Conservation (phyloP, 2,329 filamentous ascomycete genomes). For the Plenodomus tracheiphilus region DNA sequence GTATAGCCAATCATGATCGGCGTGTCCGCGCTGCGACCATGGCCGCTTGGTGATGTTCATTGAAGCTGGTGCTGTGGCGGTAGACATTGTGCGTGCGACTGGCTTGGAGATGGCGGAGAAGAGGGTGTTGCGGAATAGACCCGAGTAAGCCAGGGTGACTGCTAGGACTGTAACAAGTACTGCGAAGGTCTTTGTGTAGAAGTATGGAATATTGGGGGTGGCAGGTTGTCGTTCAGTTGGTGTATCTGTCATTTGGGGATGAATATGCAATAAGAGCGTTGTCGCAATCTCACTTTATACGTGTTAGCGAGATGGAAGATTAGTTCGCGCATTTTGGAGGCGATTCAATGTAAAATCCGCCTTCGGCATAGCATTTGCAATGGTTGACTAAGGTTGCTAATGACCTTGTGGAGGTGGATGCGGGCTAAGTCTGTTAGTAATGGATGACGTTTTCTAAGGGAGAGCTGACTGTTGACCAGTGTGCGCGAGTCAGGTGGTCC, state of each 20-base stretch:
- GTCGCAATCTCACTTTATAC: constrained; percentile 31
- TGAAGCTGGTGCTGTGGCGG: constrained; percentile 28
- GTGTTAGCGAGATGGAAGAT: constrained; percentile 13
- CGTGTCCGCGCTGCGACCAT: constrained; percentile 72
- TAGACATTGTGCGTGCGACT: constrained; percentile 45
- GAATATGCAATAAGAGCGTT: constrained; percentile 8
- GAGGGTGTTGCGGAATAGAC: constrained; percentile 43
- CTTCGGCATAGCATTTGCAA: constrained; percentile 36
- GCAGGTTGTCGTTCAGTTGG: constrained; percentile 19
- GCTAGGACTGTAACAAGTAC: constrained; percentile 42
- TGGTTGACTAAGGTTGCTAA: constrained; percentile 38
- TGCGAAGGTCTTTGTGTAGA: constrained; percentile 33
- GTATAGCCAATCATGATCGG: constrained; percentile 85
- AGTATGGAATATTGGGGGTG: constrained; percentile 14
- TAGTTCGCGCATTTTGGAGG: constrained; percentile 29
- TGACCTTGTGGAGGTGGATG: constrained; percentile 3
- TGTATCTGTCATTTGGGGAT: constrained; percentile 36
- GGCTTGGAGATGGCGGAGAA: constrained; percentile 39
- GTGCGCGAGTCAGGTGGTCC: no score
- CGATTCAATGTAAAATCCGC: constrained; percentile 20
- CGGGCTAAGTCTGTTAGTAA: constrained; percentile 28
- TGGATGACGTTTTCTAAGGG: no score
- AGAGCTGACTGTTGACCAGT: no score
- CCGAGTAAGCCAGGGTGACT: constrained; percentile 52
- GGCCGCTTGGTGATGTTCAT: constrained; percentile 73